Conservation (phyloP, 2,329 filamentous ascomycete species). For the Neofusicoccum kwambonambiense region DNA sequence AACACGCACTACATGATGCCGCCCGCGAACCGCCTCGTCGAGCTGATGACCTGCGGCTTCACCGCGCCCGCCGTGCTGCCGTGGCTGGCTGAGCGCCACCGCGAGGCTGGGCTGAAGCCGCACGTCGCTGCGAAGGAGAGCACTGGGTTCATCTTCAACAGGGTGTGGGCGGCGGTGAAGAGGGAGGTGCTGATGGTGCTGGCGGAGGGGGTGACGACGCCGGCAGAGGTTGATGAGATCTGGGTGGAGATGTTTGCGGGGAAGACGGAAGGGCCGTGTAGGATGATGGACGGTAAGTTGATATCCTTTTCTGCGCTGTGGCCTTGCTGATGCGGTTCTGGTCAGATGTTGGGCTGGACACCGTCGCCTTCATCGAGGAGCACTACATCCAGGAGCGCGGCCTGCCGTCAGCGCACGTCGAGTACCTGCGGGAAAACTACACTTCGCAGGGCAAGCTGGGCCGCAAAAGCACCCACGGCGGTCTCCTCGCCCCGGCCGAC, state of each 20-base stretch:
- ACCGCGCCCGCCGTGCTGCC: constrained; percentile 46
- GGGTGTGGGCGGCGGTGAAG: constrained; percentile 58
- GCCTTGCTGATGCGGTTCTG: not conserved
- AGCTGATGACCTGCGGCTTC: constrained; percentile 54
- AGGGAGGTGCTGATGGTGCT: constrained; percentile 52
- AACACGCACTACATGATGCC: constrained; percentile 57
- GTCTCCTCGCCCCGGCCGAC: constrained; percentile 32
- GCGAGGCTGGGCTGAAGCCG: constrained; percentile 44
- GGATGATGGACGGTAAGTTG: constrained; percentile 45
- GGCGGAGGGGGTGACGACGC: constrained; percentile 49
- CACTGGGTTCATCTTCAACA: constrained; percentile 56
- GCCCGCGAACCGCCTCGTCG: constrained; percentile 45
- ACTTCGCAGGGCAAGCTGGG: constrained; percentile 50
- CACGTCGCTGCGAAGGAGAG: constrained; percentile 49
- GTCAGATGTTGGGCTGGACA: constrained; percentile 50
- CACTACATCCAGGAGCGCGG: constrained; percentile 54
- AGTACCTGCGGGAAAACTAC: constrained; percentile 48
- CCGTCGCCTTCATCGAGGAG: constrained; percentile 53
- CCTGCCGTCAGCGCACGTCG: constrained; percentile 39
- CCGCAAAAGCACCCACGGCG: constrained; percentile 37
- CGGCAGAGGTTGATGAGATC: constrained; percentile 51
- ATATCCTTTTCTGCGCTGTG: not conserved
- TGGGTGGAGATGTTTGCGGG: constrained; percentile 43
- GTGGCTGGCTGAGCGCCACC: constrained; percentile 44
- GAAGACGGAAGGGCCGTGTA: constrained; percentile 32